Conservation (phyloP, 2,329 filamentous ascomycete species). For the Colletotrichum sp. region DNA sequence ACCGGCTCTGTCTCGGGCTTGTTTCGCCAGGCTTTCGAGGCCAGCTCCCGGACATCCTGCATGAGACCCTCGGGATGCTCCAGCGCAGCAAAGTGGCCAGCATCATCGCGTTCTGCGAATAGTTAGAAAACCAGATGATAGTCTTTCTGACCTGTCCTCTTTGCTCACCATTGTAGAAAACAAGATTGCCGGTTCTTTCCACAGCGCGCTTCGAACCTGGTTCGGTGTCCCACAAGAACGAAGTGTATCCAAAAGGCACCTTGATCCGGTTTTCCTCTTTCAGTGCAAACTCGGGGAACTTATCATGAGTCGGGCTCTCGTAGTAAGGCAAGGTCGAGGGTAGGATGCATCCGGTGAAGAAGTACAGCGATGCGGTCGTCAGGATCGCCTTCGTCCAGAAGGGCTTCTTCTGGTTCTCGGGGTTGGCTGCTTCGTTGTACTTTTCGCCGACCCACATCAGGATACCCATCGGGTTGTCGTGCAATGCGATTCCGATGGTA, state of each 20-base stretch:
- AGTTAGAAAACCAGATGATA: not conserved
- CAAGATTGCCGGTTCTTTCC: conserved; percentile 21
- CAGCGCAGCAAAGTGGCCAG: conserved; percentile 24
- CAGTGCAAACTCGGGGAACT: conserved; percentile 16
- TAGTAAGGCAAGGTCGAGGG: conserved; percentile 23
- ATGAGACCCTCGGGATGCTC: conserved; percentile 11
- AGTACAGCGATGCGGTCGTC: conserved; percentile 26
- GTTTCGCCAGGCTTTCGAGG: not conserved
- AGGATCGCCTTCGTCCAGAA: conserved; percentile 21
- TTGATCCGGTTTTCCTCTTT: conserved; percentile 22
- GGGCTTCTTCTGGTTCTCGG: conserved; percentile 19
- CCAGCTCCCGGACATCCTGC: conserved; percentile 7
- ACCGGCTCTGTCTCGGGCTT: not conserved
- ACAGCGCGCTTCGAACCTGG: conserved; percentile 17
- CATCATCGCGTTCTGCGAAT: conserved; percentile 19
- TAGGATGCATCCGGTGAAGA: conserved; percentile 26
- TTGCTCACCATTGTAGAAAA: conserved; percentile 21
- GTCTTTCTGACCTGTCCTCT: not conserved
- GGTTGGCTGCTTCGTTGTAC: conserved; percentile 22
- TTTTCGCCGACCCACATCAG: conserved; percentile 50
- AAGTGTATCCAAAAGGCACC: conserved; percentile 22
- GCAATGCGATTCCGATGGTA: conserved; percentile 44
- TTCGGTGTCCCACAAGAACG: conserved; percentile 19
- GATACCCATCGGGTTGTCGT: conserved; percentile 47
- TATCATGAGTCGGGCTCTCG: conserved; percentile 20